Evolutionary conservation across 495 filamentous ascomycete species (phyloP).

Genomic region (Xylaria grammica): DNA sequence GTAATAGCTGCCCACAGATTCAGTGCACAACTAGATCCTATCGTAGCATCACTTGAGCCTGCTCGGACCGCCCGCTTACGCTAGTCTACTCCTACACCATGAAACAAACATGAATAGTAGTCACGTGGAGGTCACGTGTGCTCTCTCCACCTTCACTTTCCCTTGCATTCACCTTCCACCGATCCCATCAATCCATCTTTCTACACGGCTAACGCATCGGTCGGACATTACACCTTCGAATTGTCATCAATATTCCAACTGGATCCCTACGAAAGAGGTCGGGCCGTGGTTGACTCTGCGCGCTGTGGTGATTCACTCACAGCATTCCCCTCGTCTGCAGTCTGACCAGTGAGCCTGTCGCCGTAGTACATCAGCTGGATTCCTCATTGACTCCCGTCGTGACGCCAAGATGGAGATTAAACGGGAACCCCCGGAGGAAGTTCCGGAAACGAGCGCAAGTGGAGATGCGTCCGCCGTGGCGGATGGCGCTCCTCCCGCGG

Average conservation of each 20-base stretch:
- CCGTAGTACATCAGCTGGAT: neutral
- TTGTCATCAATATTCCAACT: neutral
- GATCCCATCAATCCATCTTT: neutral
- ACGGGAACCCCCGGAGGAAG: neutral
- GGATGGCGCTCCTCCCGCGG: constrained; percentile 2
- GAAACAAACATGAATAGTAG: no score
- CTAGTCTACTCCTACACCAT: no score
- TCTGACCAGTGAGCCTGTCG: constrained; percentile 1
- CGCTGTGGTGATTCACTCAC: neutral
- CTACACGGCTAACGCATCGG: neutral
- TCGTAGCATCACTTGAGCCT: no score
- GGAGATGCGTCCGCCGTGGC: neutral
- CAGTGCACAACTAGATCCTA: no score
- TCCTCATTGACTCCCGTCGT: constrained; percentile 13
- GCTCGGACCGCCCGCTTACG: no score
- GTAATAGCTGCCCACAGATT: no score
- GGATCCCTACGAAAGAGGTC: neutral
- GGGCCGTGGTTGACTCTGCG: no score
- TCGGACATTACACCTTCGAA: neutral
- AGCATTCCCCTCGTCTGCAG: no score
- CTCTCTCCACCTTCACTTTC: constrained; percentile 6
- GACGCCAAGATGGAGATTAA: constrained; percentile 7
- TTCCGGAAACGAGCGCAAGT: neutral
- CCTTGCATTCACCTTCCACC: neutral
- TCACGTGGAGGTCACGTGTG: constrained; percentile 23